Base-by-base conservation (phyloP, 2,329 filamentous ascomycete species). In the Cryphonectria carpinicola region DNA sequence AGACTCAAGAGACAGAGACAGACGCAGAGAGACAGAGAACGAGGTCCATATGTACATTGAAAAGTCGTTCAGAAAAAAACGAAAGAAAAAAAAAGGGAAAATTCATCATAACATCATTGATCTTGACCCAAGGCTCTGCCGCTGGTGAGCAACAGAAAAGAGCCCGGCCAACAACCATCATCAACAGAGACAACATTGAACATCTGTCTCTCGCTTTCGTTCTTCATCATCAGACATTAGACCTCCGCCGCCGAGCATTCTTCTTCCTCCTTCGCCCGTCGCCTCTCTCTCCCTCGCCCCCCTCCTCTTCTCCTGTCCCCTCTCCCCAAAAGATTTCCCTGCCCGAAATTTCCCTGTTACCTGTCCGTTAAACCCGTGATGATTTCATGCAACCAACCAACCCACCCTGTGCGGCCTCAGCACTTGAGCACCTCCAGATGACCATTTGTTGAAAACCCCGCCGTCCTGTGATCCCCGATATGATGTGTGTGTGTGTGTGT, bases 401-500 rank as follows among this genome's bases (percentile, higher is more conserved):
- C 63, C 62, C 41, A 65, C 46, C 43, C 39, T 37, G 28, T 61
- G 49, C 35, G 66, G 66, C 58, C 66, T 68, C 66, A 68, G 66
- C 66, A 68, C 66, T 68, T 68, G 66, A 68, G 66, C 66, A 68
- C 66, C 66, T 68, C 52, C 58, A 49, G n/a, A 62, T 63, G 56
- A 68, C 60, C 46, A 39, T 61, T 22, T 63, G 41, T 25, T 67
- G 25, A 61, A 39, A 46, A 39, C n/a, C 52, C 37, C 43, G 10
- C 64, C 22, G 64, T 56, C 49, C 25, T 37, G 32, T 39, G 28
- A 32, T n/a, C 32, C 49, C 64, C 49, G 6, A 54, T 39, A 35
- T 39, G 25, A 65, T 63, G 11, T 56, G 25, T 25, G n/a, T 52
- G 49, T 52, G 22, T 54, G 22, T 52, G 49, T 25, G 49, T 25